A percentile compares a stretch with the other conserved stretches of the same genome.
Conservation (phyloP, 495 filamentous ascomycete genomes). For the Aspergillus baeticus region DNA sequence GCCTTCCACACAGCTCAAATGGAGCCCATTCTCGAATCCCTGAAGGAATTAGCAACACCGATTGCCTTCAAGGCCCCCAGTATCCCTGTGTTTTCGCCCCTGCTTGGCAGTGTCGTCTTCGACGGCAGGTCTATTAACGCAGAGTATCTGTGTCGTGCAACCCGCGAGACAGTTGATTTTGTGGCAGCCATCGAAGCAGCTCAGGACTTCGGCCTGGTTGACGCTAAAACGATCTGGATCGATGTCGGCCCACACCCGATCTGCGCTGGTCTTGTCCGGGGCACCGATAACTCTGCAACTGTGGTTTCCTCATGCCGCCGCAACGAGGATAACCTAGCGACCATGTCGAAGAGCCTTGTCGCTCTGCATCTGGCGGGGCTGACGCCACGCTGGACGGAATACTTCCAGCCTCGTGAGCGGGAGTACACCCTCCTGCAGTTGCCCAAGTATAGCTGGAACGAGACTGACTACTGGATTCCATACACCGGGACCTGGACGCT, state of each 20-base stretch:
- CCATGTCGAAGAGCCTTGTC: constrained; percentile 50
- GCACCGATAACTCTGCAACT: constrained; percentile 24
- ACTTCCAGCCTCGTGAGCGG: neutral
- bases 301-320: constrained; percentile 47
- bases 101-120: constrained; percentile 23
- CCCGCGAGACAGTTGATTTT: constrained; percentile 31
- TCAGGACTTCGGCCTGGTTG: constrained; percentile 14
- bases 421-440: neutral
- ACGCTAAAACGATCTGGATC: constrained; percentile 28
- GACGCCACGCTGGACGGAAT: constrained; percentile 65
- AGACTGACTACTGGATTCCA: constrained; percentile 33
- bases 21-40: constrained; percentile 48
- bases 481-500: constrained; percentile 35
- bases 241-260: constrained; percentile 41
- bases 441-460: constrained; percentile 15
- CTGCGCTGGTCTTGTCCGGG: constrained; percentile 26
- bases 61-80: constrained; percentile 36
- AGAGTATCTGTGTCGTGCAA: constrained; percentile 22
- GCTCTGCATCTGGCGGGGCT: constrained; percentile 57
- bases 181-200: constrained; percentile 22
- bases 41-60: constrained; percentile 30
- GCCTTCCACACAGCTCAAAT: constrained; percentile 56
- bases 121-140: constrained; percentile 24
- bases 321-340: constrained; percentile 50
- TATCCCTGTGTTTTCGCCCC: constrained; percentile 30